Evolutionary conservation across 2,329 filamentous ascomycete species (phyloP).

Genomic region (Paraphoma sp.): DNA sequence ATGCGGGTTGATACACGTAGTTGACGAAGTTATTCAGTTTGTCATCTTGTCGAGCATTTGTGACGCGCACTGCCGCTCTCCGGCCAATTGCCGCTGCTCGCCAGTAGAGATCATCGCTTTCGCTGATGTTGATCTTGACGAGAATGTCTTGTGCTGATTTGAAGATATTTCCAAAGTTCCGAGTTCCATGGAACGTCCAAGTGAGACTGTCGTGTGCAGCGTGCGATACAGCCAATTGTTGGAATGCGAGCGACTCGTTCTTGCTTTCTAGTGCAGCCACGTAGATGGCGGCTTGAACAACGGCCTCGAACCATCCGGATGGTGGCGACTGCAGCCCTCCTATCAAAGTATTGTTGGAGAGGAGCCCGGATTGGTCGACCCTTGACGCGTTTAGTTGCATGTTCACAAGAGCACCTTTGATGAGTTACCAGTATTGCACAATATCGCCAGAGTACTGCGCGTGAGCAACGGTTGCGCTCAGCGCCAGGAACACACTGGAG

Average conservation of each 20-base stretch:
- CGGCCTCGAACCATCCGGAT: conserved; percentile 34
- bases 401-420: background rate
- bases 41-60: conserved; percentile 28
- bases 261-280: conserved; percentile 26
- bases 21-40: conserved; percentile 30
- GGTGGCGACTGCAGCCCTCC: conserved; percentile 33
- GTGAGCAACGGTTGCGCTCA: conserved; percentile 4
- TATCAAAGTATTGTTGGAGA: conserved; percentile 32
- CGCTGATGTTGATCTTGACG: conserved; percentile 24
- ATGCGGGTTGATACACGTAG: conserved; percentile 19
- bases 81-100: conserved; percentile 23
- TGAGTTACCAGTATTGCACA: conserved; percentile 25
- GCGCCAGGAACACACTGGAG: conserved; percentile 34
- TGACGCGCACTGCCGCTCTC: conserved; percentile 22
- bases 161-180: conserved; percentile 30
- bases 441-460: conserved; percentile 24
- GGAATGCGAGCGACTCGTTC: conserved; percentile 28
- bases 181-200: conserved; percentile 36
- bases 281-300: conserved; percentile 34
- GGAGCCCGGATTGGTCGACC: conserved; percentile 26
- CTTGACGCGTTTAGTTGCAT: conserved; percentile 7
- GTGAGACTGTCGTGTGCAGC: conserved; percentile 35
- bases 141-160: conserved; percentile 23
- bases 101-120: conserved; percentile 17
- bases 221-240: conserved; percentile 37